Percentiles rank a stretch among this genome's conserved stretches.
Conservation (phyloP, 768 basidiomycete genomes). For the Calocybe cyanea region DNA sequence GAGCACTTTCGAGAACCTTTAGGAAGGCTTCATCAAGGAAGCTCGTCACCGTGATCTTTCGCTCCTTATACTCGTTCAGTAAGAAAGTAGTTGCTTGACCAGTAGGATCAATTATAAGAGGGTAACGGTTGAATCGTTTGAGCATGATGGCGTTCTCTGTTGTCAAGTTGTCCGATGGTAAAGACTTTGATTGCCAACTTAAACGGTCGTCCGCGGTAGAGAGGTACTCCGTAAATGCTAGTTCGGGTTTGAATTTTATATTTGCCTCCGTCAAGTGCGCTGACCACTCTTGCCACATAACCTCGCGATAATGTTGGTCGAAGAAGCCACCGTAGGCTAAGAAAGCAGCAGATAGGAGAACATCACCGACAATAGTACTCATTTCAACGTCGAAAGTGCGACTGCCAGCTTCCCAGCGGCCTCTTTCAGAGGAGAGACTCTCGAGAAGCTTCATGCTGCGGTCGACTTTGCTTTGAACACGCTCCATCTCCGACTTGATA, state of each 20-base stretch:
- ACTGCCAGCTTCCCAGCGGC: constrained; percentile 93
- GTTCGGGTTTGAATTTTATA: constrained; percentile 88
- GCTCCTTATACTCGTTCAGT: constrained; percentile 89
- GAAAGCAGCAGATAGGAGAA: constrained; percentile 93
- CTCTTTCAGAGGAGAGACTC: constrained; percentile 91
- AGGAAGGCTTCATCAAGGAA: constrained; percentile 99
- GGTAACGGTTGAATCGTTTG: constrained; percentile 96
- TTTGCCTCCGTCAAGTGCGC: constrained; percentile 84
- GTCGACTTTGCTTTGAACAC: constrained; percentile 94
- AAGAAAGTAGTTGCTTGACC: constrained; percentile 96
- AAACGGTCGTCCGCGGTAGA: constrained; percentile 96
- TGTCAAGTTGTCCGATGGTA: constrained; percentile 94
- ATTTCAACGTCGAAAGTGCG: constrained; percentile 96
- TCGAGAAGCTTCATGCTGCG: constrained; percentile 94
- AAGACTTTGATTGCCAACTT: constrained; percentile 90
- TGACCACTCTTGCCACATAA: constrained; percentile 96
- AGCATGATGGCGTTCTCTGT: constrained; percentile 99
- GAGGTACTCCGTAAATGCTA: constrained; percentile 92
- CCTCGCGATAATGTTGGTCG: constrained; percentile 95
- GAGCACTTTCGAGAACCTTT: constrained; percentile 96
- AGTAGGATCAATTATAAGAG: constrained; percentile 95
- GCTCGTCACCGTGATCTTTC: constrained; percentile 97
- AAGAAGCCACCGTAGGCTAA: constrained; percentile 97
- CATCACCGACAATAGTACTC: constrained; percentile 98
- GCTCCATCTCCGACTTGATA: constrained; percentile 97